Base-by-base conservation (phyloP, 257 asterid species). In the Pogostemon cablin region DNA sequence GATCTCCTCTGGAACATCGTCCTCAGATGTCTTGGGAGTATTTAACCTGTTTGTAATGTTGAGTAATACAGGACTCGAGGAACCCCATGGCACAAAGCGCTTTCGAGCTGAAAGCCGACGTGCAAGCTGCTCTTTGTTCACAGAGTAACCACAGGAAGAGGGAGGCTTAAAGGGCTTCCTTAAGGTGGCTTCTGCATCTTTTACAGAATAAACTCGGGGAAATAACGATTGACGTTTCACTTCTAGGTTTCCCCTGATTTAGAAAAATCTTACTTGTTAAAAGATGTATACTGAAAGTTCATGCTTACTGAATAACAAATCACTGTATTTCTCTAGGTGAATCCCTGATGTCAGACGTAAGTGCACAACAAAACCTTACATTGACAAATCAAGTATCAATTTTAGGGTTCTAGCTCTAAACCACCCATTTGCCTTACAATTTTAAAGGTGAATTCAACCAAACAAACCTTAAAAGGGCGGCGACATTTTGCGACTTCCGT, bases 11-110 rank as follows among this genome's bases (percentile, higher is more conserved):
- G 65, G 59, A 52, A 37, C 88, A 56, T 83, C 88, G 59, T 81
- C 69, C 72, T 80, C 90, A 58, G 72, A 57, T 61, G 72, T 75
- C 43, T 50, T 79, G 50, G 87, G 84, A 71, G 77, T 35, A 72
- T 42, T 57, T 55, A 85, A 64, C 75, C 72, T 81, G 87, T 91
- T 91, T 37, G 96, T 85, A 73, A 91, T 83, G 65, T 87, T 77
- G 77, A 89, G 34, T 65, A 93, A 60, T 11, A 59, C 89, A 52
- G 99, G 95, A 72, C 82, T 87, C 1, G 84, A 71, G 67, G 97
- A 87, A 7, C 98, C 99, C 99, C 99, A 93, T 3, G 99, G 99
- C 67, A 93, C 96, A 72, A 93, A 93, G 77, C 89, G 84, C 83
- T 87, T 93, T 49, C 99, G 96, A 74, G 96, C 97, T 56, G 81